Conservation (phyloP, 1,139 yeast species). For the Yamadazyma jaroonii region DNA sequence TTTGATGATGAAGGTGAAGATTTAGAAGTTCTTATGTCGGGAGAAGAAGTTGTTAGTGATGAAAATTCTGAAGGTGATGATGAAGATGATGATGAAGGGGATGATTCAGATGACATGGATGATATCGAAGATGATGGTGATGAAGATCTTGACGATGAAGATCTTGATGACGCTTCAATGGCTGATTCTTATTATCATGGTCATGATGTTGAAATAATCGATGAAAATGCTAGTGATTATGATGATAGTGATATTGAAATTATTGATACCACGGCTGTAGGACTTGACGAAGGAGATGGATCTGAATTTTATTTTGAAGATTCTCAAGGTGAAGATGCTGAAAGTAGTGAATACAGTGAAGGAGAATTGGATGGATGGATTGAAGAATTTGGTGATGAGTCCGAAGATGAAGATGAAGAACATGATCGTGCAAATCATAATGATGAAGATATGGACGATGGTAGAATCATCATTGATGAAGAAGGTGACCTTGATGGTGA, state of each 20-base stretch:
- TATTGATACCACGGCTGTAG: constrained; percentile 41
- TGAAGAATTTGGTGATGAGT: constrained; percentile 34
- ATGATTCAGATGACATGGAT: constrained; percentile 18
- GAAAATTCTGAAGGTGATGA: constrained; percentile 13
- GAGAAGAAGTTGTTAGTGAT: constrained; percentile 28
- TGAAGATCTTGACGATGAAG: constrained; percentile 14
- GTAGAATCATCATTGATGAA: constrained; percentile 13
- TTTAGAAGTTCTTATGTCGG: constrained; percentile 37
- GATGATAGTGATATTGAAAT: constrained; percentile 39
- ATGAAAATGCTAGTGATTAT: constrained; percentile 16
- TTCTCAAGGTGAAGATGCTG: constrained; percentile 30
- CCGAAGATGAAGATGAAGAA: constrained; percentile 12
- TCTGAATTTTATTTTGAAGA: constrained; percentile 27
- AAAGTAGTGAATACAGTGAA: constrained; percentile 35
- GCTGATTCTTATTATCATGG: constrained; percentile 13
- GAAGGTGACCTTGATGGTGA: constrained; percentile 11
- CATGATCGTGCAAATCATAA: constrained; percentile 13
- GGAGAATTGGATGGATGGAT: constrained; percentile 46
- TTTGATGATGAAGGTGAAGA: constrained; percentile 26
- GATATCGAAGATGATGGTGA: constrained; percentile 17
- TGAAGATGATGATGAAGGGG: constrained; percentile 19
- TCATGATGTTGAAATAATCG: constrained; percentile 14
- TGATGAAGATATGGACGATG: constrained; percentile 25
- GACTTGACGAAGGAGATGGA: constrained; percentile 14
- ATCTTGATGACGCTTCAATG: constrained; percentile 12